phyloP scores from a whole-genome alignment of 192 early-diverging fungal genomes.

The Chytriomyces sp. region DNA sequence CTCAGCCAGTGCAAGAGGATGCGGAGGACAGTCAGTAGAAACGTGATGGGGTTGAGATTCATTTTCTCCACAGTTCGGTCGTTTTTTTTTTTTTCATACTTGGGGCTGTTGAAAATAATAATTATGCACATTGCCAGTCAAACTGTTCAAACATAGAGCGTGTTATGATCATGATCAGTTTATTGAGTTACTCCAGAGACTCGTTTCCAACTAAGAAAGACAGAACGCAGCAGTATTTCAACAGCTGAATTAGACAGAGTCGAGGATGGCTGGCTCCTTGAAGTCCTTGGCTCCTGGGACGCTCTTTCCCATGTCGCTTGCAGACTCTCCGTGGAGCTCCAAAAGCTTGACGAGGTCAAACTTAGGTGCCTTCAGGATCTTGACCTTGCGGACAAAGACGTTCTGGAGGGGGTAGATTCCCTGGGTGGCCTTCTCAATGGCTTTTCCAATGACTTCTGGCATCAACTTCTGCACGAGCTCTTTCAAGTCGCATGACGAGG shows the following conservation, averaged over 20 bases:
- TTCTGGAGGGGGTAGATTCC: constrained; percentile 98
- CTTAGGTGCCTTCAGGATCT: constrained; percentile 98
- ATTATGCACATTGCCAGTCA: too few species aligned
- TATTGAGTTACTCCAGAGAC: too few species aligned
- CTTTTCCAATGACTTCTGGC: constrained; percentile 95
- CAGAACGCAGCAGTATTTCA: too few species aligned
- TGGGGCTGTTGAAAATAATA: too few species aligned
- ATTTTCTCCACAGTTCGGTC: too few species aligned
- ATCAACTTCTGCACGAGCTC: constrained; percentile 96
- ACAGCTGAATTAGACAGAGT: constrained; percentile 38
- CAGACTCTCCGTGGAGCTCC: constrained; percentile 92
- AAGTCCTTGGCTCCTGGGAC: constrained; percentile 79
- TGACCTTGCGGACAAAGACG: constrained; percentile 96
- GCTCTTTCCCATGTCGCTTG: constrained; percentile 79
- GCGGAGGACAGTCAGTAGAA: too few species aligned
- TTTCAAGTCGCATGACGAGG: constrained; percentile 87
- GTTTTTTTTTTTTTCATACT: too few species aligned
- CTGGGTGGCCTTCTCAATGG: constrained; percentile 97
- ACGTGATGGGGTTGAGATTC: too few species aligned
- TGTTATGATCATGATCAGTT: too few species aligned
- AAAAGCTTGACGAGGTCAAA: constrained; percentile 94
- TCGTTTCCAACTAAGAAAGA: too few species aligned
- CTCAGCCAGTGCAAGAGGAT: too few species aligned
- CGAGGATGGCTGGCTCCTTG: constrained; percentile 68
- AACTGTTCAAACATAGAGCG: too few species aligned